Evolutionary conservation across 768 basidiomycete species (phyloP).

Genomic region (Leccinum fibrillosum): DNA sequence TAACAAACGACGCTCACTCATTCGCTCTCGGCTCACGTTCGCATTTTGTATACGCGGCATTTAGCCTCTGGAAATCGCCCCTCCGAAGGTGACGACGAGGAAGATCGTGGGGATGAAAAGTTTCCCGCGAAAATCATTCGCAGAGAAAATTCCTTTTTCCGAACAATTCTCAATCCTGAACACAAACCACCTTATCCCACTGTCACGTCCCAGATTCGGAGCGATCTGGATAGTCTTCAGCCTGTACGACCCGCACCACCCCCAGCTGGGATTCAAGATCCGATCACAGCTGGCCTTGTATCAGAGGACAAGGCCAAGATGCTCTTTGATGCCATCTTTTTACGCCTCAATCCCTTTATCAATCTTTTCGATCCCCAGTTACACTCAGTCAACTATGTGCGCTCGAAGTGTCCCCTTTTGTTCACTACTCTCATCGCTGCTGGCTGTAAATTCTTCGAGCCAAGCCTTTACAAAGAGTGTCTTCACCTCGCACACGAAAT

Average conservation of each 20-base stretch:
- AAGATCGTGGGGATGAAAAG: slow-evolving; percentile 63
- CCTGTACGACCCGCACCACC: slow-evolving; percentile 33
- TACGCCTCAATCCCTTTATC: slow-evolving; percentile 86
- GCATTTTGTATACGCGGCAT: slow-evolving; percentile 3
- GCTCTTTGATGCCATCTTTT: slow-evolving; percentile 75
- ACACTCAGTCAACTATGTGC: slow-evolving; percentile 78
- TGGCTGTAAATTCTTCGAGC: slow-evolving; percentile 79
- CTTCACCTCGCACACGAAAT: slow-evolving; percentile 72
- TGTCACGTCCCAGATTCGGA: slow-evolving; percentile 30
- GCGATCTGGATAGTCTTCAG: slow-evolving; percentile 37
- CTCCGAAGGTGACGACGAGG: slow-evolving; percentile 55
- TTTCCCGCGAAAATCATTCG: slow-evolving; percentile 76
- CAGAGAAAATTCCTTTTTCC: slow-evolving; percentile 78
- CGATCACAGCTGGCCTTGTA: slow-evolving; percentile 68
- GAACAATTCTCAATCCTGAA: slow-evolving; percentile 77
- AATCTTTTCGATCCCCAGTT: slow-evolving; percentile 86
- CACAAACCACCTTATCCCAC: slow-evolving; percentile 39
- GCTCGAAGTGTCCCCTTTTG: slow-evolving; percentile 74
- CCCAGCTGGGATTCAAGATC: slow-evolving; percentile 52
- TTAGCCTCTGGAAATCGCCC: slow-evolving; percentile 24
- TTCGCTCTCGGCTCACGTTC: slow-evolving; percentile 4
- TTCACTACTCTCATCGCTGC: slow-evolving; percentile 85
- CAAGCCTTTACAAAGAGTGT: slow-evolving; percentile 61
- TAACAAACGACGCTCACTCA: slow-evolving; percentile 7
- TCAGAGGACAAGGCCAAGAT: slow-evolving; percentile 66